Percentiles rank a stretch among this genome's conserved stretches.
Conservation (phyloP, 23 red algal species). For the Gracilariopsis chorda region DNA sequence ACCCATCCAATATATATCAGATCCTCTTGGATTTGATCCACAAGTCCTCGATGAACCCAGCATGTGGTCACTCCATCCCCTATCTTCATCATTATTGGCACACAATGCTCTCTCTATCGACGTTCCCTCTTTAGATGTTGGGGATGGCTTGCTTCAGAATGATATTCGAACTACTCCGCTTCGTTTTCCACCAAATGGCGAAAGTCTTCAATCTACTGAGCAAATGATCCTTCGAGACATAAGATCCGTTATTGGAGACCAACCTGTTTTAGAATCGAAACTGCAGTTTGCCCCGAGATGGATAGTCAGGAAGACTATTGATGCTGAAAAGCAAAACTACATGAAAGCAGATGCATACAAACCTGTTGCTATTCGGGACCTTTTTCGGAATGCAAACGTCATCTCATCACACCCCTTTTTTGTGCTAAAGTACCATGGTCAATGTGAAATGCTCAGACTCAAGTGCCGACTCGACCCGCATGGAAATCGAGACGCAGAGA, state of each 20-base stretch:
- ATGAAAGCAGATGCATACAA: background rate
- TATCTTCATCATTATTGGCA: too few relatives aligned
- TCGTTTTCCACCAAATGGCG: too few relatives aligned
- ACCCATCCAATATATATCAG: too few relatives aligned
- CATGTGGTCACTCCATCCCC: too few relatives aligned
- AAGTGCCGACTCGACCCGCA: conserved; percentile 37
- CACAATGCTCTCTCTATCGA: too few relatives aligned
- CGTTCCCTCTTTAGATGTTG: too few relatives aligned
- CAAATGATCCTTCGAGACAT: too few relatives aligned
- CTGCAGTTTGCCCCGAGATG: conserved; percentile 6
- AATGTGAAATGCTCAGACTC: background rate
- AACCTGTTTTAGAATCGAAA: conserved; percentile 6
- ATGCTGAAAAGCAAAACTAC: background rate
- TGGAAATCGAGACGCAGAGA: conserved; percentile 1
- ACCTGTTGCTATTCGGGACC: background rate
- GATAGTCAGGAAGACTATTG: conserved; percentile 10
- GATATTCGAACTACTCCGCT: too few relatives aligned
- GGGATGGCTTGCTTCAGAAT: background rate
- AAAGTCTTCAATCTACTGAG: too few relatives aligned
- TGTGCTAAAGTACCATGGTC: conserved; percentile 4
- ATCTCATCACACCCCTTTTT: conserved; percentile 42
- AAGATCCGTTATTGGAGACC: too few relatives aligned
- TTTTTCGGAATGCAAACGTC: background rate
- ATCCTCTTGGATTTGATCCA: too few relatives aligned
- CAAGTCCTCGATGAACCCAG: too few relatives aligned